A percentile compares a stretch with the other conserved stretches of the same genome.
These are phyloP conservation scores for Perkinsus chesapeaki DNA, from an alignment of 169 alveolate species.

Conservation along the genomic window DNA sequence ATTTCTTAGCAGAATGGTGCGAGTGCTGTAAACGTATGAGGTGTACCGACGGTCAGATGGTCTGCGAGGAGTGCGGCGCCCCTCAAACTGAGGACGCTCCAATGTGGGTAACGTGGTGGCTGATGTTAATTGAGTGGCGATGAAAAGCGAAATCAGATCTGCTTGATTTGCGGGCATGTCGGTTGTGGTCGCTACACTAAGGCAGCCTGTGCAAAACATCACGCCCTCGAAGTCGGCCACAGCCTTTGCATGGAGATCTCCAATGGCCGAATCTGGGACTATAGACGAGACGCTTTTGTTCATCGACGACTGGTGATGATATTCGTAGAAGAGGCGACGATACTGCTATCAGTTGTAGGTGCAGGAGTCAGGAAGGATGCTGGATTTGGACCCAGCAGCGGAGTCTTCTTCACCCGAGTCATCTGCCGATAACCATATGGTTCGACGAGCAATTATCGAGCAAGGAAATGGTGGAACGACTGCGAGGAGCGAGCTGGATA, in stretches of 20 bases:
- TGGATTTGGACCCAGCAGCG: background rate
- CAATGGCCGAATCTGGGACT: constrained; percentile 60
- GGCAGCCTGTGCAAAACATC: constrained; percentile 53
- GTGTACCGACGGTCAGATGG: background rate
- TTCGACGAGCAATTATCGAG: background rate
- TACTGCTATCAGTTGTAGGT: background rate
- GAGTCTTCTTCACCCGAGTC: background rate
- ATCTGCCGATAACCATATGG: background rate
- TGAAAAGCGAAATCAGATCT: too few relatives aligned
- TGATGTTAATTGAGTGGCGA: too few relatives aligned
- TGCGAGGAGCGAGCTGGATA: background rate
- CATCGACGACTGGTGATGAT: constrained; percentile 40
- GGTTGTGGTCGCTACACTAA: constrained; percentile 58
- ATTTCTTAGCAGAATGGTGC: background rate
- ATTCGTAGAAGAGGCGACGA: background rate
- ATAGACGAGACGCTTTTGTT: constrained; percentile 55
- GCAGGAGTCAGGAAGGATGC: background rate
- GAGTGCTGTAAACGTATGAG: background rate
- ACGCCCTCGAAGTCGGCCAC: constrained; percentile 45
- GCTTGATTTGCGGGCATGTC: constrained; percentile 57
- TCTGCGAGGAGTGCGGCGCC: constrained; percentile 19
- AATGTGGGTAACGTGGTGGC: constrained; percentile 37
- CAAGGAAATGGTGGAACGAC: background rate
- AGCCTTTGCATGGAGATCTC: constrained; percentile 49
- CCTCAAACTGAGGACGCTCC: constrained; percentile 39